Evolutionary conservation across 805 yeast species (phyloP), one percentile per base, ranked within the genome.

Genomic region (Candida hungchunana): DNA sequence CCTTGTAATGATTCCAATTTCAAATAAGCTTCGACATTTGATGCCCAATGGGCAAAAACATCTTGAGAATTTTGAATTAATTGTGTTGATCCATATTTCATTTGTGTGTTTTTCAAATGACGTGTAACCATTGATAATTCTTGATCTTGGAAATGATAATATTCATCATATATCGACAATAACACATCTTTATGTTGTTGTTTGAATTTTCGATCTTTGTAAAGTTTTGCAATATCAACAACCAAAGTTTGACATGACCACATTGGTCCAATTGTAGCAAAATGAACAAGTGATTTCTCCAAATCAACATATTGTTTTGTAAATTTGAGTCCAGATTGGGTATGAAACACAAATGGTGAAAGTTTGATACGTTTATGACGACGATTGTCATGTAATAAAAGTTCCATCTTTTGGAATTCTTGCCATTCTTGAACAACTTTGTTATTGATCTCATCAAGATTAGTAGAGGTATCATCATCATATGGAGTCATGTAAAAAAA

Each of bases 211-310:
- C 37, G 32, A 23, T 52, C 53, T 2, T 18, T 7, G 28, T 35
- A 54, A 8, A 54, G 27, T 13, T 46, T 43, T 28, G 37, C 39
- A 11, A 44, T 17, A 33, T 52, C 48, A n/a, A 52, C 42, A 3
- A 35, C 20, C 3, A 54, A 18, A 0, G 58, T 54, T 34, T 54
- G 58, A 31, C 56, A 54, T 1, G 57, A 49, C 58, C 58, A 54
- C 2, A 26, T 23, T 15, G 38, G 26, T 0, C 57, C 57, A 26
- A 54, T 44, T 4, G 57, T 55, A 12, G 48, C 36, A 20, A 45
- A 45, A 6, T 35, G 27, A 2, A 41, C 8, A 2, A 48, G 25
- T 2, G 50, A 27, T 12, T 30, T 36, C 3, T 43, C 47, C 6
- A 54, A 26, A 27, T 50, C 48, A 15, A 50, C 56, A 4, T 26